Evolutionary conservation across 768 basidiomycete species (phyloP).

Genomic region (Psilocybe cyanescens): DNA sequence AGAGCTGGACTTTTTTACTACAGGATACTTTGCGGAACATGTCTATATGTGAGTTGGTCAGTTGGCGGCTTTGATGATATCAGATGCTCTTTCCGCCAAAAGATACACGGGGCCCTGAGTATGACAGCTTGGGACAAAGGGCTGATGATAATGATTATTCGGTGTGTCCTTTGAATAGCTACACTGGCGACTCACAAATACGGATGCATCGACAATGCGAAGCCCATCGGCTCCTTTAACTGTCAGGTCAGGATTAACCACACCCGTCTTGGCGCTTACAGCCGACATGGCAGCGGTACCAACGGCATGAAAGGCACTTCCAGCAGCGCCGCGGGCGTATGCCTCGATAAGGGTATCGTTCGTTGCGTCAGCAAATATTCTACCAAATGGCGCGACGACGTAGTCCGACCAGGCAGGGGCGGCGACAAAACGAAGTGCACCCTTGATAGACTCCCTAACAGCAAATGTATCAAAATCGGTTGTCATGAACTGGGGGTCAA

Average conservation of each 20-base stretch:
- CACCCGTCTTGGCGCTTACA: constrained; percentile 29
- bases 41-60: no score
- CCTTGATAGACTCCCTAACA: constrained; percentile 7
- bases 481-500: constrained; percentile 51
- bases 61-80: constrained; percentile 16
- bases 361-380: constrained; percentile 9
- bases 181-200: constrained; percentile 29
- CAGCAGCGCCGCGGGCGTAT: constrained; percentile 22
- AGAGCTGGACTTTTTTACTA: no score
- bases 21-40: no score
- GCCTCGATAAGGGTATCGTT: constrained; percentile 30
- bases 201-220: constrained; percentile 46
- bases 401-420: constrained; percentile 29
- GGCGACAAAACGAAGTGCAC: constrained; percentile 12
- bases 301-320: constrained; percentile 34
- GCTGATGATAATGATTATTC: constrained; percentile 12
- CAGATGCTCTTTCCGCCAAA: constrained; percentile 38
- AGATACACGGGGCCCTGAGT: constrained; percentile 39
- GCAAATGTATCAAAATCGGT: constrained; percentile 9
- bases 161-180: background rate
- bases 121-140: constrained; percentile 34
- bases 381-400: constrained; percentile 23
- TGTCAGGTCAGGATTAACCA: constrained; percentile 39
- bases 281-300: constrained; percentile 38
- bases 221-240: constrained; percentile 40